Evolutionary conservation across 352 stramenopile species (phyloP).

Genomic region (Phytophthora pistaciae): DNA sequence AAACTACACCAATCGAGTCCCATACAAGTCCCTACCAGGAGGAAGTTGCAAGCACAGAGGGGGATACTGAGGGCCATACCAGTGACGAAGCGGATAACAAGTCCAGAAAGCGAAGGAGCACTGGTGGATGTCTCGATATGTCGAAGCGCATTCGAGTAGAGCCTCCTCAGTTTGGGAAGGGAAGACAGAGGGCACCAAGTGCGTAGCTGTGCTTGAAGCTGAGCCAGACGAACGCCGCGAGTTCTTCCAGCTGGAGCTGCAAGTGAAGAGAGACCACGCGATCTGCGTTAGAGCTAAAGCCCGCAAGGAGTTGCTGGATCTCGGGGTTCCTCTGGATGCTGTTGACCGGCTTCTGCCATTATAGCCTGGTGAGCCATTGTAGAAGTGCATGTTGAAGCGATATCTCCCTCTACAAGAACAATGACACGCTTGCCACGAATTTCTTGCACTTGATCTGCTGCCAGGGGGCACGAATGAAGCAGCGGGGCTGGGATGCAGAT

Average conservation of each 20-base stretch:
- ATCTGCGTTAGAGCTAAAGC: slow-evolving; percentile 40
- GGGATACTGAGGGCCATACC: neutral
- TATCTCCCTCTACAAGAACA: slow-evolving; percentile 9
- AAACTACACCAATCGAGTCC: neutral
- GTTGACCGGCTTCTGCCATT: slow-evolving; percentile 45
- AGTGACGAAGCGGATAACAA: neutral
- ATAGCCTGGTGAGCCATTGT: slow-evolving; percentile 10
- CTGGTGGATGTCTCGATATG: neutral
- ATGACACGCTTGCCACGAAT: slow-evolving; percentile 2
- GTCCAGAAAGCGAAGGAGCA: neutral
- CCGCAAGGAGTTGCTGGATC: slow-evolving; percentile 43
- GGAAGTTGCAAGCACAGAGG: neutral
- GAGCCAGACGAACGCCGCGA: slow-evolving; percentile 35
- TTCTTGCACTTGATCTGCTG: neutral
- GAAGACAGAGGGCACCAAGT: neutral
- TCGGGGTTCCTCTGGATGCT: slow-evolving; percentile 29
- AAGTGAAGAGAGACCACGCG: slow-evolving; percentile 39
- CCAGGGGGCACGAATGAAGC: neutral
- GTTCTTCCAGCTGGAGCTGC: slow-evolving; percentile 44
- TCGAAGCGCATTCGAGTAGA: neutral
- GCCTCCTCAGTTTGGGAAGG: neutral
- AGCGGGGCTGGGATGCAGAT: slow-evolving; percentile 14
- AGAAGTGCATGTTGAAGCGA: slow-evolving; percentile 6
- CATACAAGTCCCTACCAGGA: neutral
- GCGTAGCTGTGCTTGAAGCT: slow-evolving; percentile 6